Evolutionary conservation across 495 filamentous ascomycete species (phyloP), one percentile per base, ranked within the genome.

Genomic region (Tuber melanosporum): DNA sequence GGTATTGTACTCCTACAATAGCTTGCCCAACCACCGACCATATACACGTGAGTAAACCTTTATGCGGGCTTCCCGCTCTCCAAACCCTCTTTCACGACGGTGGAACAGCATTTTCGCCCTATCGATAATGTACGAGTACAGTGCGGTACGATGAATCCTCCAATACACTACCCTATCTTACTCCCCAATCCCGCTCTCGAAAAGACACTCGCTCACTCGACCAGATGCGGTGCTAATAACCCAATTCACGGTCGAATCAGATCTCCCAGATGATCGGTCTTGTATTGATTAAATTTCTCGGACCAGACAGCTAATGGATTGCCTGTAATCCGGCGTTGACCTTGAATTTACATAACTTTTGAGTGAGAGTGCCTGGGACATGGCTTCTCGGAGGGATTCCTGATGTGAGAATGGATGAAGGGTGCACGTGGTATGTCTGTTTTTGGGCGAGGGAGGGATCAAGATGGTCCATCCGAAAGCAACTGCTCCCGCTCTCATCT

Each of bases 391-490:
- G 57, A 36, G 32, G 57, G 26, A 26, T 32, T 62, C 52, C 8
- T 14, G 36, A 36, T 66, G 57, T 32, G 57, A 6, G 57, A 36
- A 66, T 36, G 57, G 5, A 66, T 19, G 57, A 66, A 66, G 57
- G 32, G 57, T 17, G 57, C 57, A 19, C 57, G 57, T 66, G 57
- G 57, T 36, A 36, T 66, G 32, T 66, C 57, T 17, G 3, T 36
- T 8, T 3, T 26, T 66, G 3, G 26, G 26, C 26, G 1, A 66
- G 57, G n/a, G 14, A 17, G 36, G 15, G 57, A 66, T 66, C 57
- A 66, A 66, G 57, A 66, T 19, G 3, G 57, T 66, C 57, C 57
- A 66, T 66, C 57, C 57, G 57, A 66, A 66, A 66, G 32, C 26
- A 36, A 36, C 57, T 5, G n/a, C 52, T 62, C 52, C n/a, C n/a